phyloP scores from a whole-genome alignment of 2,329 filamentous ascomycete species.

The Phialocephala sp. region DNA sequence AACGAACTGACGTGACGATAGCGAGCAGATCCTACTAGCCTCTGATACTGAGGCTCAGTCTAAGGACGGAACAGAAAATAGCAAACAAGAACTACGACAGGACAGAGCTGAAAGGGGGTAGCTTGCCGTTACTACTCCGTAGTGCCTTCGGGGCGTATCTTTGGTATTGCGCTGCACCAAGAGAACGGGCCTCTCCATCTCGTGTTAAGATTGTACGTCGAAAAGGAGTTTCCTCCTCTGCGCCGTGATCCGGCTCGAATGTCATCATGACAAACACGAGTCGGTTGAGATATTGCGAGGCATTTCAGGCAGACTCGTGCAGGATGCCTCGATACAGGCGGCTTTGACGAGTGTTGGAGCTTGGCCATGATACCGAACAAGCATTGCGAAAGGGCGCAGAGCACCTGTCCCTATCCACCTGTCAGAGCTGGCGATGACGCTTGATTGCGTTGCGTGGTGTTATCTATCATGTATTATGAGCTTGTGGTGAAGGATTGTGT shows the following conservation, averaged over 20 bases:
- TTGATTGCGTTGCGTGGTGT: background rate
- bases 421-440: background rate
- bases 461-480: background rate
- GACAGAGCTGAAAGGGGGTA: too few relatives aligned
- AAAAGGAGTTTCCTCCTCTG: background rate
- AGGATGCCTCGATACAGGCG: background rate
- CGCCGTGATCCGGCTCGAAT: background rate
- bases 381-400: too few relatives aligned
- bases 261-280: background rate
- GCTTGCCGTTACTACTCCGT: too few relatives aligned
- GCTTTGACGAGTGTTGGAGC: background rate
- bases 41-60: background rate
- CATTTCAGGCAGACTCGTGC: background rate
- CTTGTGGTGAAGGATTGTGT: constrained; percentile 1
- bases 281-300: background rate
- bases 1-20: background rate
- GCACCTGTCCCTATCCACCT: too few relatives aligned
- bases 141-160: background rate
- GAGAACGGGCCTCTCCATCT: background rate
- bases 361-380: too few relatives aligned
- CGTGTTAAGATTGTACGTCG: background rate
- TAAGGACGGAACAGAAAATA: background rate
- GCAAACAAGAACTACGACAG: background rate
- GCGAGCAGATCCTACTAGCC: background rate
- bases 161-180: background rate